These are phyloP conservation scores for Pilaira anomala DNA, from an alignment of 192 early-diverging fungal genomes.

Conservation along the genomic window DNA sequence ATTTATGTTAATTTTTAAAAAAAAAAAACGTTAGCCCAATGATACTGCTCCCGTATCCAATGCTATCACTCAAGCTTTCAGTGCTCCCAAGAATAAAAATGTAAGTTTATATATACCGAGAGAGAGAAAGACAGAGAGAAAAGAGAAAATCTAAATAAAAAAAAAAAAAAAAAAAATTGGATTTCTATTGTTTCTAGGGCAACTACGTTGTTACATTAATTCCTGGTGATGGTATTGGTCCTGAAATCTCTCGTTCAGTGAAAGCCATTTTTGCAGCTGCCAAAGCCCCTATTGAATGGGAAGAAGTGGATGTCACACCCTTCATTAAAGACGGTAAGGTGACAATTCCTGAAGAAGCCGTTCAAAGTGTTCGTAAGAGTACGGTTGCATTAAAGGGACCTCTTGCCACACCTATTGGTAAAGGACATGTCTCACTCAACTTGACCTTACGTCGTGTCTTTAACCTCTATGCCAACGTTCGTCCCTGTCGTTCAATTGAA, in stretches of 20 bases:
- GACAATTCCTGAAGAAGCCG: constrained; percentile 88
- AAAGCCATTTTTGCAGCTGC: constrained; percentile 90
- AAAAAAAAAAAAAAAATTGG: background rate
- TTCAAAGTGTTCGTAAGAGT: constrained; percentile 89
- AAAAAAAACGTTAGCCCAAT: too few species aligned
- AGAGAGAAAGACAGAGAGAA: too few species aligned
- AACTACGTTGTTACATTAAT: constrained; percentile 92
- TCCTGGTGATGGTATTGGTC: constrained; percentile 79
- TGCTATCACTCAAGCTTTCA: constrained; percentile 52
- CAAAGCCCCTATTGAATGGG: constrained; percentile 95
- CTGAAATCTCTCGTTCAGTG: constrained; percentile 93
- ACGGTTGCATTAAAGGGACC: constrained; percentile 98
- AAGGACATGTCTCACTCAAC: constrained; percentile 97
- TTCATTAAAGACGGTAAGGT: constrained; percentile 89
- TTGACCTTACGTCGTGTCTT: constrained; percentile 88
- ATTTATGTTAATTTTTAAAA: too few species aligned
- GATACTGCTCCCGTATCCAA: too few species aligned
- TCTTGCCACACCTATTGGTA: constrained; percentile 96
- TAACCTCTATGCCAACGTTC: constrained; percentile 97
- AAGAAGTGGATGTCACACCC: constrained; percentile 91
- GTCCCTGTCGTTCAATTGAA: constrained; percentile 95
- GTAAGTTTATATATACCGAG: too few species aligned
- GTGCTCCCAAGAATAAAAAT: constrained; percentile 51
- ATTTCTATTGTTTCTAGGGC: constrained; percentile 40
- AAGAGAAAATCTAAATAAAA: too few species aligned